Conservation (phyloP, 2,329 filamentous ascomycete genomes). For the Phaeoacremonium minimum region DNA sequence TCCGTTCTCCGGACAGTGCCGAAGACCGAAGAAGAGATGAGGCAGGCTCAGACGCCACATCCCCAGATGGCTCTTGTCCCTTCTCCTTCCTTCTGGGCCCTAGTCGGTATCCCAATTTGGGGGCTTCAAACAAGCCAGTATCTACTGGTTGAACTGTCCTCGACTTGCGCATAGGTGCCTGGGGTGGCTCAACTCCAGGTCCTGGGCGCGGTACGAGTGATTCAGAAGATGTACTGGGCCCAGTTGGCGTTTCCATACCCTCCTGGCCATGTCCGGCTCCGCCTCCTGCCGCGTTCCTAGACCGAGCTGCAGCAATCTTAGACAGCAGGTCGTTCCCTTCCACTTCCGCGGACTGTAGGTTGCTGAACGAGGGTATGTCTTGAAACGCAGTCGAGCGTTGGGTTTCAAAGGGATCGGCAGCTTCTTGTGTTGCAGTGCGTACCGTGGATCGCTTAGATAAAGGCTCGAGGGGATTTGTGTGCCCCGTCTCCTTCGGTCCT, state of each 20-base stretch:
- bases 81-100: conserved; percentile 31
- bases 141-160: conserved; percentile 50
- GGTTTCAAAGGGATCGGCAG: conserved; percentile 48
- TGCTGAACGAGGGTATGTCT: conserved; percentile 31
- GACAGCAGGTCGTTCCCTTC: conserved; percentile 52
- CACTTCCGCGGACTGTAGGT: conserved; percentile 33
- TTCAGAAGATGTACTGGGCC: conserved; percentile 35
- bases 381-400: conserved; percentile 33
- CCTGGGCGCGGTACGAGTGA: conserved; percentile 23
- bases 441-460: conserved; percentile 33
- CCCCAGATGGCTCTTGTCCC: conserved; percentile 24
- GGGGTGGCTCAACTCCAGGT: conserved; percentile 38
- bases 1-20: conserved; percentile 57
- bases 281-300: conserved; percentile 34
- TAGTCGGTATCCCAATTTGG: conserved; percentile 59
- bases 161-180: conserved; percentile 48
- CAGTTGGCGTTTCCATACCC: conserved; percentile 60
- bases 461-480: conserved; percentile 30
- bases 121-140: conserved; percentile 47
- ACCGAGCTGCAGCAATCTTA: conserved; percentile 48
- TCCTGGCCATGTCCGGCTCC: conserved; percentile 41
- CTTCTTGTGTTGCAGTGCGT: conserved; percentile 30
- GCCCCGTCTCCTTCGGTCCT: conserved; percentile 30
- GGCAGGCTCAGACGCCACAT: conserved; percentile 36
- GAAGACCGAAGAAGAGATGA: conserved; percentile 31